phyloP scores from a whole-genome alignment of 2,329 filamentous ascomycete genomes.

The Eurotiales sp. region DNA sequence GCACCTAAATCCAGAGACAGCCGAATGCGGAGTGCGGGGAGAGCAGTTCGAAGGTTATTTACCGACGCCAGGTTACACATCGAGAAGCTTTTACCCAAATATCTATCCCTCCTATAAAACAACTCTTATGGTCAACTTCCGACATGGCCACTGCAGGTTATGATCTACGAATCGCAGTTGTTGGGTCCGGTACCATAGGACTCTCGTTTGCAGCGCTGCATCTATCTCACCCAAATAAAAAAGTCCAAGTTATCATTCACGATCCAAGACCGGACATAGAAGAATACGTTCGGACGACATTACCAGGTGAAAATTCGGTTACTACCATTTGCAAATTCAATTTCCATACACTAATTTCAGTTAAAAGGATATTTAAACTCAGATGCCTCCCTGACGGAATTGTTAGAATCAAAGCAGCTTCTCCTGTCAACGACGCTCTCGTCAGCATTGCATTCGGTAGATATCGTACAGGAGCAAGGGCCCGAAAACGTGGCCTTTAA shows the following conservation, averaged over 20 bases:
- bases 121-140: no score
- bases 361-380: constrained; percentile 11
- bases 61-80: no score
- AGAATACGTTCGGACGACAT: constrained; percentile 40
- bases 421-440: constrained; percentile 29
- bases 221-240: constrained; percentile 18
- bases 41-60: neutral
- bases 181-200: constrained; percentile 49
- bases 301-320: constrained; percentile 27
- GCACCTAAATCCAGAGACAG: neutral
- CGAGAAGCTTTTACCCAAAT: no score
- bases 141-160: neutral
- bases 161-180: constrained; percentile 29
- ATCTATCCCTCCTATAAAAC: no score
- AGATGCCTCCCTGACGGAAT: constrained; percentile 9
- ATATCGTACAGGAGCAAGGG: constrained; percentile 58
- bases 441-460: constrained; percentile 45
- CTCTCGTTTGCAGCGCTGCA: constrained; percentile 51
- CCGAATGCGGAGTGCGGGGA: neutral
- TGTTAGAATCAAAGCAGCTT: constrained; percentile 25
- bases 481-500: constrained; percentile 55
- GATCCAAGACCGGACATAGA: constrained; percentile 50
- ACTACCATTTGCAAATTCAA: no score
- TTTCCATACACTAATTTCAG: no score
- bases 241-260: constrained; percentile 33